A percentile compares a stretch with the other conserved stretches of the same genome.
Conservation (phyloP, 805 yeast genomes). For the Jamesozyma gamospora region DNA sequence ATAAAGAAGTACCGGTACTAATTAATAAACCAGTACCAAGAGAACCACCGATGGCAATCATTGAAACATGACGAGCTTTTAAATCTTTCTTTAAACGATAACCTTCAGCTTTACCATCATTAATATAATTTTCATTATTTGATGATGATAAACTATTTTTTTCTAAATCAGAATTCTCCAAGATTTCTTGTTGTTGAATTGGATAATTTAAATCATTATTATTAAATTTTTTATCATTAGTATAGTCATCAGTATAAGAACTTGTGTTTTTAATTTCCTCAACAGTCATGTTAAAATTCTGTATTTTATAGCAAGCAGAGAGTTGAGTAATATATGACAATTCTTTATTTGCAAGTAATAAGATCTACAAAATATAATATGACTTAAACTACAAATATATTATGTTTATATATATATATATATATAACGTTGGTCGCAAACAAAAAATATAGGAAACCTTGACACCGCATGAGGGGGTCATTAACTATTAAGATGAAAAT, state of each 20-base stretch:
- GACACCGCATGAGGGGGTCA: too few relatives aligned
- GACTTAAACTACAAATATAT: too few relatives aligned
- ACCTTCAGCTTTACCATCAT: slow-evolving; percentile 12
- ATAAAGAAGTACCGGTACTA: slow-evolving; percentile 63
- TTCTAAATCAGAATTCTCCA: slow-evolving; percentile 4
- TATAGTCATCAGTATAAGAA: neutral
- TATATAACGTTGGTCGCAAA: too few relatives aligned
- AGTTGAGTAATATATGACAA: too few relatives aligned
- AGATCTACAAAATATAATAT: too few relatives aligned
- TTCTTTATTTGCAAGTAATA: too few relatives aligned
- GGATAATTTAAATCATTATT: neutral
- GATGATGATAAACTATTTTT: neutral
- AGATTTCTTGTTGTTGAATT: slow-evolving; percentile 2
- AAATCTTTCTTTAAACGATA: slow-evolving; percentile 20
- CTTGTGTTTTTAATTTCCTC: neutral
- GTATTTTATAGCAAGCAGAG: too few relatives aligned
- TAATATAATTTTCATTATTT: neutral
- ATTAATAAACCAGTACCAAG: slow-evolving; percentile 72
- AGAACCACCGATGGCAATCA: slow-evolving; percentile 80
- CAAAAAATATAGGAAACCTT: too few relatives aligned
- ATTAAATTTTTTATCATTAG: neutral
- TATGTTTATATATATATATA: too few relatives aligned
- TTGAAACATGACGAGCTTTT: slow-evolving; percentile 51
- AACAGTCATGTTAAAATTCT: neutral
- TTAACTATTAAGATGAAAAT: too few relatives aligned